Percentiles rank a stretch among this genome's conserved stretches.
phyloP scores from a whole-genome alignment of 164 flowering plant genomes.

The Vitis riparia region DNA sequence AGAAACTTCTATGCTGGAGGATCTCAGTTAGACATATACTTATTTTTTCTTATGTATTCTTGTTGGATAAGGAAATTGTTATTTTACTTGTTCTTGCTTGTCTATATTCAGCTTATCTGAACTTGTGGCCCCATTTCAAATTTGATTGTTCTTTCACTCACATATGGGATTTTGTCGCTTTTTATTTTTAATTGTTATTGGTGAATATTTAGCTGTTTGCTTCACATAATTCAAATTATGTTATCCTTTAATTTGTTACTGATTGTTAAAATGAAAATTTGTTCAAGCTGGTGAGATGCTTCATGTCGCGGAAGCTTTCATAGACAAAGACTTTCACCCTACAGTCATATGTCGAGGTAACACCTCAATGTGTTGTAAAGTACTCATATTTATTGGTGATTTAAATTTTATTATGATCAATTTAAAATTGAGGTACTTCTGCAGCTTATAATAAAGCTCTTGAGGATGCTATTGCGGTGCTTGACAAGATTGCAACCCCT shows the following conservation, averaged over 20 bases:
- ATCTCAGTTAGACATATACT: too few relatives aligned
- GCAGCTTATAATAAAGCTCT: slow-evolving; percentile 86
- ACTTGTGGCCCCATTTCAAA: too few relatives aligned
- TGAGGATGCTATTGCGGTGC: slow-evolving; percentile 89
- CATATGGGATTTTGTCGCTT: background rate
- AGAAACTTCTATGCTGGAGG: too few relatives aligned
- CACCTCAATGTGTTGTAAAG: background rate
- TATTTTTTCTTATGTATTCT: too few relatives aligned
- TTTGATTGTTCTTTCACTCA: too few relatives aligned
- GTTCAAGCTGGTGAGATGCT: slow-evolving; percentile 95
- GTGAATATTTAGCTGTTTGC: background rate
- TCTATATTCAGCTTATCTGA: too few relatives aligned
- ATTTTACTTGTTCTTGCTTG: too few relatives aligned
- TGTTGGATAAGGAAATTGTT: too few relatives aligned
- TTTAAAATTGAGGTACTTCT: background rate
- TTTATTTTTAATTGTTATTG: background rate
- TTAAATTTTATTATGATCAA: background rate
- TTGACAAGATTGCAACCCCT: slow-evolving; percentile 83
- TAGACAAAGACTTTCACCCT: slow-evolving; percentile 84
- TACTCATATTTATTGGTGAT: background rate
- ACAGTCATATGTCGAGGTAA: slow-evolving; percentile 92
- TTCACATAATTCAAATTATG: background rate
- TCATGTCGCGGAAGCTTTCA: slow-evolving; percentile 93
- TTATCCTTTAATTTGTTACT: background rate
- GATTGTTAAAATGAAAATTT: background rate